Percentiles rank a stretch among this genome's conserved stretches.
phyloP scores from a whole-genome alignment of 1,284 basidiomycete genomes.

The Rhodofomes roseus region DNA sequence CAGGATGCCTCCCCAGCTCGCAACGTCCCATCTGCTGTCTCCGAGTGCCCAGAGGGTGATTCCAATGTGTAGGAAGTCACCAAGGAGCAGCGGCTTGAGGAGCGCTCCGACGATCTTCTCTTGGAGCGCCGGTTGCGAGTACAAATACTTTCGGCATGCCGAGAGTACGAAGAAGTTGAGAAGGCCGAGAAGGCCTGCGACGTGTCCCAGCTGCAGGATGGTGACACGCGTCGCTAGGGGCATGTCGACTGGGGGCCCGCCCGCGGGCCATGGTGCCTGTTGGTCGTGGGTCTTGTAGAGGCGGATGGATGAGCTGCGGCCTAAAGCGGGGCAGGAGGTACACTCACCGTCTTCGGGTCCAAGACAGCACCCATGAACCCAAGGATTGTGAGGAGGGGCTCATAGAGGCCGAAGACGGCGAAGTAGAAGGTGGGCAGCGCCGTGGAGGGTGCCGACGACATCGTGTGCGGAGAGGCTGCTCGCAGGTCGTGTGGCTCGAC shows the following conservation, averaged over 20 bases:
- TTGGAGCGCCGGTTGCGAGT: slow-evolving; percentile 54
- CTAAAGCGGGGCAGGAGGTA: neutral
- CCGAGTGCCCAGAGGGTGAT: slow-evolving; percentile 72
- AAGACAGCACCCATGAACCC: slow-evolving; percentile 65
- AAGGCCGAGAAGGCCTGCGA: slow-evolving; percentile 67
- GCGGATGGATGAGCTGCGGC: neutral
- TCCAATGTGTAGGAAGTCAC: slow-evolving; percentile 60
- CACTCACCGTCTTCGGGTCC: slow-evolving; percentile 58
- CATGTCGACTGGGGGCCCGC: slow-evolving; percentile 44
- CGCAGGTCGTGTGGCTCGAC: neutral
- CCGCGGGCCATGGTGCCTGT: slow-evolving; percentile 67
- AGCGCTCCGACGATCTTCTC: slow-evolving; percentile 64
- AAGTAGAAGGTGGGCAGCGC: slow-evolving; percentile 71
- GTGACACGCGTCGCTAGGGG: slow-evolving; percentile 65
- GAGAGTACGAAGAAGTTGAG: slow-evolving; percentile 65
- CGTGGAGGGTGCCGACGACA: slow-evolving; percentile 32
- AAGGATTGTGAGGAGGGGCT: slow-evolving; percentile 60
- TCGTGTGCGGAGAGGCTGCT: neutral
- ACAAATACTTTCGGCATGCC: slow-evolving; percentile 55
- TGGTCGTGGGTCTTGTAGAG: slow-evolving; percentile 56
- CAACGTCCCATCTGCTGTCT: slow-evolving; percentile 56
- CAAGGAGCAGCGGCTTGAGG: slow-evolving; percentile 62
- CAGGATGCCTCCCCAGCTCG: slow-evolving; percentile 61
- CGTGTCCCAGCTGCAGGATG: slow-evolving; percentile 66
- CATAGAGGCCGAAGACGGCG: slow-evolving; percentile 66